Evolutionary conservation across 768 basidiomycete species (phyloP), one percentile per base, ranked within the genome.

Genomic region (Cystofilobasidium bisporidii): DNA sequence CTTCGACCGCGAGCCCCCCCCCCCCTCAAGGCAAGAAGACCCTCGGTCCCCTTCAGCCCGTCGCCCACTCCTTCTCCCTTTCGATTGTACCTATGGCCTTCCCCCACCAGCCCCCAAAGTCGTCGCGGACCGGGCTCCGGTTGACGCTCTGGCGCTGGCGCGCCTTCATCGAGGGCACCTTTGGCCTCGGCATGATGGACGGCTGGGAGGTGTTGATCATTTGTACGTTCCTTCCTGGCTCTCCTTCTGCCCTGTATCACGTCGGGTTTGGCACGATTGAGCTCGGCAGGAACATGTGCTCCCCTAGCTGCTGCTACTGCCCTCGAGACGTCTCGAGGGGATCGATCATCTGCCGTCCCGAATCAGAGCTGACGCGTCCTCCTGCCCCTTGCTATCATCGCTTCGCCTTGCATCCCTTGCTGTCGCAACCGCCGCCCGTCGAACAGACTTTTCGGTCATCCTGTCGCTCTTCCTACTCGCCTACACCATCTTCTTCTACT

Each of bases 141-240:
- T 76, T 71, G 61, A 76, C 72, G 70, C 64, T 85, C 58, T 85
- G 85, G 84, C 80, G 79, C 18, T 78, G 79, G 74, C 79, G 83
- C 69, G 74, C 86, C 61, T 79, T 82, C 78, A 75, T 87, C 40
- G 85, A 86, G 74, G 77, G 81, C 2, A 85, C 84, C 0, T 83
- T 84, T 69, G 86, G 80, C 9, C 77, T 86, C 47, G 79, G 81
- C 33, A 80, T 86, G 72, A 76, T 86, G 66, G 85, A 87, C 73
- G 81, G 83, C 67, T 86, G 86, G 86, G 87, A 87, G 79, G 84
- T 85, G 72, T 72, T 82, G 56, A 74, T 86, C 43, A 79, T 84
- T 65, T 73, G 86, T 86, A 73, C 74, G 85, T 80, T 14, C 11
- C 62, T 17, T 20, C 53, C 12, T 12, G 12, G 6, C 36, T 12